These are phyloP conservation scores for Chenopodium formosanum DNA, from an alignment of 148 eudicot genomes.

Conservation along the genomic window DNA sequence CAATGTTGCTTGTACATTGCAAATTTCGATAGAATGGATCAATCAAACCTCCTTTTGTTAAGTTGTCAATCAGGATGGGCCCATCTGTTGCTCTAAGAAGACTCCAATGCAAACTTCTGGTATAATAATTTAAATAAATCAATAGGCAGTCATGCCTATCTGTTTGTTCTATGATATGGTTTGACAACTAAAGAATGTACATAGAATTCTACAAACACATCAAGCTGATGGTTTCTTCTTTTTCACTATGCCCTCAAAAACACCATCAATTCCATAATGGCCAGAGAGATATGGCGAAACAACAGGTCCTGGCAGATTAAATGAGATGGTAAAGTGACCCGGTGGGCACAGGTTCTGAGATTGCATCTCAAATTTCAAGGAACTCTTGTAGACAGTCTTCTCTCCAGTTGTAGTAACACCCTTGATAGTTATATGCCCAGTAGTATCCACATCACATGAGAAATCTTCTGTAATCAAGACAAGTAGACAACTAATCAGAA, in stretches of 20 bases:
- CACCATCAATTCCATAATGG: constrained; percentile 53
- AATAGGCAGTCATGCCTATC: neutral
- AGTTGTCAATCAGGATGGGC: neutral
- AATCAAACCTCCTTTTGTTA: neutral
- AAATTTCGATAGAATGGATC: neutral
- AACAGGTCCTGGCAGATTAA: constrained; percentile 65
- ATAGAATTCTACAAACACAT: constrained; percentile 2
- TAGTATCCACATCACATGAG: constrained; percentile 48
- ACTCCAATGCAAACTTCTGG: constrained; percentile 5
- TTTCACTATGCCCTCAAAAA: constrained; percentile 56
- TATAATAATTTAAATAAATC: neutral
- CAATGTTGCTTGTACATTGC: neutral
- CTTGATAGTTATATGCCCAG: constrained; percentile 45
- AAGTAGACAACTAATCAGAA: constrained; percentile 4
- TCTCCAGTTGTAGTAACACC: constrained; percentile 65
- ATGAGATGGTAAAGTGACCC: constrained; percentile 57
- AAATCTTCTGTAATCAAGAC: constrained; percentile 41
- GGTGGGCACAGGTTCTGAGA: constrained; percentile 67
- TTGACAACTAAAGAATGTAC: constrained; percentile 4
- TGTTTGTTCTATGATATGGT: neutral
- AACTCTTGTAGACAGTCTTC: constrained; percentile 39
- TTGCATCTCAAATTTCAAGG: constrained; percentile 57
- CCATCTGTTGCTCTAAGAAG: neutral
- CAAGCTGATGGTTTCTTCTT: constrained; percentile 9
- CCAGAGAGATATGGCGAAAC: constrained; percentile 35